A percentile compares a stretch with the other conserved stretches of the same genome.
These are phyloP conservation scores for Paramecium bursaria DNA, from an alignment of 73 alveolate genomes.

Conservation along the genomic window DNA sequence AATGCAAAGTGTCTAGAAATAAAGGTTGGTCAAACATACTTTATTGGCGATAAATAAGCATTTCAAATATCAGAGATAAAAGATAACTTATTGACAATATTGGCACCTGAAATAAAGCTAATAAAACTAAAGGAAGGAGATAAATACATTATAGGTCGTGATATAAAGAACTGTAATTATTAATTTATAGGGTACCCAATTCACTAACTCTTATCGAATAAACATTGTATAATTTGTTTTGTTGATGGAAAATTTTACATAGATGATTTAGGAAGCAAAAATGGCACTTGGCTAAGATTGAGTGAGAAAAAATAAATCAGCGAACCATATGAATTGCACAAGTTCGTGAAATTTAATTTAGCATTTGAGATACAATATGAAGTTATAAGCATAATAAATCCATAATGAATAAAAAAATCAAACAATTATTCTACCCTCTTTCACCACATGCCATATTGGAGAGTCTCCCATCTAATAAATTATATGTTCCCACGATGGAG, in stretches of 20 bases:
- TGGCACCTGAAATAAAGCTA: neutral
- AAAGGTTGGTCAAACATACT: neutral
- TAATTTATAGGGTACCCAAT: conserved; percentile 46
- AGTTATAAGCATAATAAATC: no score
- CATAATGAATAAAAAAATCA: no score
- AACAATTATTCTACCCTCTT: conserved; percentile 41
- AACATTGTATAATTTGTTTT: conserved; percentile 24
- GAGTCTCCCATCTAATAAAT: conserved; percentile 64
- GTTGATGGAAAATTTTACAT: neutral
- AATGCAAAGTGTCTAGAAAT: conserved; percentile 3
- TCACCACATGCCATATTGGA: conserved; percentile 40
- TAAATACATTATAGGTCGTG: conserved; percentile 17
- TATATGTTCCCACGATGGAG: conserved; percentile 63
- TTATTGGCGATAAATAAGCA: conserved; percentile 41
- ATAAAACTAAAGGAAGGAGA: conserved; percentile 8
- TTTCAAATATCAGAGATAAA: conserved; percentile 4
- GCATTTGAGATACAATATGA: conserved; percentile 61
- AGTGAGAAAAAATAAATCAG: conserved; percentile 25
- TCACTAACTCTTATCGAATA: conserved; percentile 2
- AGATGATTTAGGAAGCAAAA: conserved; percentile 34
- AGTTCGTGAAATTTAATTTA: conserved; percentile 15
- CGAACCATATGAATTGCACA: conserved; percentile 13
- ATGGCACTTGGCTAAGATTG: conserved; percentile 56
- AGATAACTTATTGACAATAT: neutral
- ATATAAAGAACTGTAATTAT: conserved; percentile 36